A percentile compares a stretch with the other conserved stretches of the same genome.
Conservation (phyloP, 768 basidiomycete species). For the Tricholomella constricta region DNA sequence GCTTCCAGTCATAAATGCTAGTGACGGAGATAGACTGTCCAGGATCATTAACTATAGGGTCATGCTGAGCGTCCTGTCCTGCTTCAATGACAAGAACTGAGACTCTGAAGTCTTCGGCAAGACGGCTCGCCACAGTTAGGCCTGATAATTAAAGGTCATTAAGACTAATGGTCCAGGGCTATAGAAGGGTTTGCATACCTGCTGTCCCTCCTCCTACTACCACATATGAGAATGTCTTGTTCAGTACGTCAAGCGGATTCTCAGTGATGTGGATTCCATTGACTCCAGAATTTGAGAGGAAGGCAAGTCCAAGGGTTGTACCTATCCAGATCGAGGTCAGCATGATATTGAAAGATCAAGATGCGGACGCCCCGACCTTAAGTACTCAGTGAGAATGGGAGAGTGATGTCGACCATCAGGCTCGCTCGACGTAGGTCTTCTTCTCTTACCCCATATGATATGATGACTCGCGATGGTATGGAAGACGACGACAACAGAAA, state of each 20-base stretch:
- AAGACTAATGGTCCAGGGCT: not conserved
- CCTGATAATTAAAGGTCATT: not conserved
- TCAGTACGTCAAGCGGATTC: conserved; percentile 7
- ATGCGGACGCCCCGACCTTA: not conserved
- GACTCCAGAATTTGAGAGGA: not conserved
- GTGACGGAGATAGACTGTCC: conserved; percentile 4
- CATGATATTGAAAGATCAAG: not conserved
- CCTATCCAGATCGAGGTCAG: not conserved
- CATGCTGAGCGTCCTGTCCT: conserved; percentile 16
- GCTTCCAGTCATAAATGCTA: conserved; percentile 7
- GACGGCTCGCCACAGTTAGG: conserved; percentile 15
- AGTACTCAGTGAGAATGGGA: not conserved
- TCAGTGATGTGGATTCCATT: conserved; percentile 11
- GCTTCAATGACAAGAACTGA: conserved; percentile 15
- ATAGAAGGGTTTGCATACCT: not conserved
- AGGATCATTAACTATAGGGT: conserved; percentile 13
- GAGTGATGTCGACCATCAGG: not conserved
- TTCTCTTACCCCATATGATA: not conserved
- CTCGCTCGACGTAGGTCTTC: not conserved
- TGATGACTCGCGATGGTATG: not conserved
- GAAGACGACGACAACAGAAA: not conserved
- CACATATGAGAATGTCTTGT: conserved; percentile 14
- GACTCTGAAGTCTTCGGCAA: conserved; percentile 9
- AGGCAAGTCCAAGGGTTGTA: not conserved
- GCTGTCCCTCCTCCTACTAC: conserved; percentile 17